Evolutionary conservation across 1,139 yeast species (phyloP), one percentile per base, ranked within the genome.

Genomic region (Pichia sp.): DNA sequence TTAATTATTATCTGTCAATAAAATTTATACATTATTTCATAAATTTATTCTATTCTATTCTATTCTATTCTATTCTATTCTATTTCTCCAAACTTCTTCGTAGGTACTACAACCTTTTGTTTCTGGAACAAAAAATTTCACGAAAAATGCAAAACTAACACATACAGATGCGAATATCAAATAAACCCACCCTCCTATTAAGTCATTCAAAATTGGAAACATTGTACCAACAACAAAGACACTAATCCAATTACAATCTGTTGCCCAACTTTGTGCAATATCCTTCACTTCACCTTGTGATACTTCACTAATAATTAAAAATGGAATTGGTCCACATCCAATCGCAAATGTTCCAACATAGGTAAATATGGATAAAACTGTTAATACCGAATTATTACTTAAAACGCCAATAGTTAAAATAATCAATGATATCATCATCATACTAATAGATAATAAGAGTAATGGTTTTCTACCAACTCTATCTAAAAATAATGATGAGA

Each of bases 321-420:
- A 90, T 30, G 98, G 97, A 42, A 92, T 87, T 12, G 98, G 97
- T 0, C 98, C 98, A 50, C 89, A 64, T 0, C 98, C 98, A 39
- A 84, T 67, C 0, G 97, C 97, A 67, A 90, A 92, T 35, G 87
- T 77, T 0, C 83, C 78, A 41, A 90, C 89, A 61, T 87, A 89
- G 2, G 76, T 63, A 47, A 86, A 76, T 0, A 90, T 82, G 2
- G 92, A 80, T 0, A 75, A 45, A 1, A 87, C 80, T 1, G 94
- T 74, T 16, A 85, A 53, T 0, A 70, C 30, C 0, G 87, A 69
- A 50, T 67, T 68, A 8, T 70, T 64, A 31, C 64, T 55, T 8
- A 77, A 63, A 38, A 87, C 81, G 3, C 95, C 94, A 24, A 76
- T 42, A 1, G 87, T 82, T 62, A 92, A 76, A 9, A 80, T 54